phyloP scores from a whole-genome alignment of 2,329 filamentous ascomycete species.

The Chaetomiaceae sp. region DNA sequence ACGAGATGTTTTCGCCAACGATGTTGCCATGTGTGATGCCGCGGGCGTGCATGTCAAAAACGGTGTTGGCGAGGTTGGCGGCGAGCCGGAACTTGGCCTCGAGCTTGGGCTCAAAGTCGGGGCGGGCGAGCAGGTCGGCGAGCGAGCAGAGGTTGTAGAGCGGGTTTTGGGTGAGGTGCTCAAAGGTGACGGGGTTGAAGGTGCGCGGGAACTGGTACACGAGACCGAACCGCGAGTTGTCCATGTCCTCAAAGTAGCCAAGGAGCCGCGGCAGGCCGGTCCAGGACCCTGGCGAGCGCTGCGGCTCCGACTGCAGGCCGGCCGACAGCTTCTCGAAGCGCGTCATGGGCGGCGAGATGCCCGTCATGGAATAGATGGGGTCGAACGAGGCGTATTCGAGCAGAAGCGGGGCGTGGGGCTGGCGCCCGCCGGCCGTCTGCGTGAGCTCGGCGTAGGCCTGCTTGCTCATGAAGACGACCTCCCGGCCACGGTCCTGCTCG shows the following conservation, averaged over 20 bases:
- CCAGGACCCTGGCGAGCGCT: slow-evolving; percentile 51
- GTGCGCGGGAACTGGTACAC: slow-evolving; percentile 68
- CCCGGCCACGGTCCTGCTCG: slow-evolving; percentile 34
- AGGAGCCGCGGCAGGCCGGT: slow-evolving; percentile 58
- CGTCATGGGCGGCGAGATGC: slow-evolving; percentile 61
- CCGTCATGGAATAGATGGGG: slow-evolving; percentile 57
- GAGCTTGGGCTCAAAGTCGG: slow-evolving; percentile 58
- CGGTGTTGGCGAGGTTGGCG: slow-evolving; percentile 65
- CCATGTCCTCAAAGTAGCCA: slow-evolving; percentile 71
- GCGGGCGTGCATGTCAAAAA: slow-evolving; percentile 68
- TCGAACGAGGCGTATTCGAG: slow-evolving; percentile 68
- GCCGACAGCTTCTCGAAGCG: slow-evolving; percentile 60
- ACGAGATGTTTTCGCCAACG: slow-evolving; percentile 62
- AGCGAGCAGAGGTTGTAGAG: slow-evolving; percentile 51
- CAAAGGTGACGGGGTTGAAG: slow-evolving; percentile 56
- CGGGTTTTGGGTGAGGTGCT: slow-evolving; percentile 46
- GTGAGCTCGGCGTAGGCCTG: slow-evolving; percentile 48
- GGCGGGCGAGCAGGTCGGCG: slow-evolving; percentile 47
- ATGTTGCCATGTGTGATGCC: slow-evolving; percentile 69
- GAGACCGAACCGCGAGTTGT: slow-evolving; percentile 65
- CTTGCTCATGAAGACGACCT: slow-evolving; percentile 50
- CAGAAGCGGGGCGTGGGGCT: slow-evolving; percentile 54
- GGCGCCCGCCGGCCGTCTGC: slow-evolving; percentile 35
- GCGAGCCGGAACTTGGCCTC: slow-evolving; percentile 75
- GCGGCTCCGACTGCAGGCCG: slow-evolving; percentile 52